Percentiles rank a stretch among this genome's conserved stretches.
Conservation (phyloP, 495 filamentous ascomycete genomes). For the Penicillium ochrochloron region DNA sequence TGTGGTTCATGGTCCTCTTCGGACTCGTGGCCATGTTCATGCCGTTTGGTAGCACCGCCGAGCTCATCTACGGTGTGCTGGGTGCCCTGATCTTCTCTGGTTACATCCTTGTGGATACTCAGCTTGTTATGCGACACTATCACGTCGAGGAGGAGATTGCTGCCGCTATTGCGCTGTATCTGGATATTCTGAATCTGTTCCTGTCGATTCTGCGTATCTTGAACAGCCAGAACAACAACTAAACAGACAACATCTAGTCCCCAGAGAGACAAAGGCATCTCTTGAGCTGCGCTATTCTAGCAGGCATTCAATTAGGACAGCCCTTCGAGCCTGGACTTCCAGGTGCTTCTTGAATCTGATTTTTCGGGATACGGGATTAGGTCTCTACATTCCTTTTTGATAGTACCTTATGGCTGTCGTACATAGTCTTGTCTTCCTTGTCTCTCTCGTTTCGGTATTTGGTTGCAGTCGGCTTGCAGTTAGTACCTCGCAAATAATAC, state of each 20-base stretch:
- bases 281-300: not conserved
- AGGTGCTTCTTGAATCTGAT: constrained; percentile 17
- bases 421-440: constrained; percentile 8
- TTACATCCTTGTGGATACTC: constrained; percentile 95
- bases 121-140: constrained; percentile 91
- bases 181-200: constrained; percentile 97
- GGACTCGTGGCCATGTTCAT: constrained; percentile 89
- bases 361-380: constrained; percentile 7
- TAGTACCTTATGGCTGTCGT: not conserved
- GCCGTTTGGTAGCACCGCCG: constrained; percentile 73
- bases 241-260: constrained; percentile 19
- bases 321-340: not conserved
- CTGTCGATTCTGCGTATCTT: constrained; percentile 88
- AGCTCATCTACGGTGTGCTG: constrained; percentile 82
- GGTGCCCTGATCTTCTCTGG: constrained; percentile 86
- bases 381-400: not conserved
- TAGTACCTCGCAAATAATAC: not conserved
- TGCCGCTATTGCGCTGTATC: constrained; percentile 90
- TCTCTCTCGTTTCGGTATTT: not conserved
- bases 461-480: not conserved
- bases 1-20: constrained; percentile 91
- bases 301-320: not conserved
- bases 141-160: constrained; percentile 99
- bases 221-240: constrained; percentile 88
- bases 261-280: not conserved